Percentiles rank a stretch among this genome's conserved stretches.
phyloP scores from a whole-genome alignment of 129 eudicot genomes.

The Flaveria robusta region DNA sequence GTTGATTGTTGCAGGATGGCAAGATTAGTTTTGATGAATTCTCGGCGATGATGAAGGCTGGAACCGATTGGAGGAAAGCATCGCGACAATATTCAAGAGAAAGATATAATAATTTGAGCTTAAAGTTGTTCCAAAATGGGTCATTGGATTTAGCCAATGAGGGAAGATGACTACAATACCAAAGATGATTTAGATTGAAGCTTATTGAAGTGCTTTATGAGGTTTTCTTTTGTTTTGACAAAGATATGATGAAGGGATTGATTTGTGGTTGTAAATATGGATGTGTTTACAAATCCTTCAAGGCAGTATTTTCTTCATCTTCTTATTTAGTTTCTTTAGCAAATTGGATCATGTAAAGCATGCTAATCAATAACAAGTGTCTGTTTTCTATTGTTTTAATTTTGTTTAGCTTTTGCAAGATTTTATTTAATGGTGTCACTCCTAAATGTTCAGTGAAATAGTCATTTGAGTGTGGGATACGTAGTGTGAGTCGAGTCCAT shows the following conservation, averaged over 20 bases:
- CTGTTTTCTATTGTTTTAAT: background rate
- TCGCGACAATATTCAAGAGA: constrained; percentile 91
- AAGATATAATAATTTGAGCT: constrained; percentile 77
- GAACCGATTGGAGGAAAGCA: constrained; percentile 99
- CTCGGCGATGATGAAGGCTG: constrained; percentile 91
- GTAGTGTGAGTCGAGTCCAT: too few relatives aligned
- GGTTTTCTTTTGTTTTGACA: constrained; percentile 24
- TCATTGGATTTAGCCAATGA: constrained; percentile 45
- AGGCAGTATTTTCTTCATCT: constrained; percentile 25
- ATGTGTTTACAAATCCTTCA: constrained; percentile 35
- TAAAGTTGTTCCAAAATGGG: constrained; percentile 72
- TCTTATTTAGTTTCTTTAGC: constrained; percentile 26
- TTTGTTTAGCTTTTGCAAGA: background rate
- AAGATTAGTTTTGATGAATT: constrained; percentile 87
- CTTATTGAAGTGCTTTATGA: constrained; percentile 13
- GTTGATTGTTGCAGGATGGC: constrained; percentile 63
- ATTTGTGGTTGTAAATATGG: constrained; percentile 43
- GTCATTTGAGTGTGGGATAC: too few relatives aligned
- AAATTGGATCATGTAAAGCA: constrained; percentile 32
- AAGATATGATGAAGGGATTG: constrained; percentile 32
- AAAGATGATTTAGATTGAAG: constrained; percentile 14
- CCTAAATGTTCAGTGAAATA: background rate
- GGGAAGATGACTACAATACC: constrained; percentile 41
- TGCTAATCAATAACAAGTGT: constrained; percentile 31
- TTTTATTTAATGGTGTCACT: background rate